Conservation (phyloP, 768 basidiomycete species). For the Phaffia tasmanica region DNA sequence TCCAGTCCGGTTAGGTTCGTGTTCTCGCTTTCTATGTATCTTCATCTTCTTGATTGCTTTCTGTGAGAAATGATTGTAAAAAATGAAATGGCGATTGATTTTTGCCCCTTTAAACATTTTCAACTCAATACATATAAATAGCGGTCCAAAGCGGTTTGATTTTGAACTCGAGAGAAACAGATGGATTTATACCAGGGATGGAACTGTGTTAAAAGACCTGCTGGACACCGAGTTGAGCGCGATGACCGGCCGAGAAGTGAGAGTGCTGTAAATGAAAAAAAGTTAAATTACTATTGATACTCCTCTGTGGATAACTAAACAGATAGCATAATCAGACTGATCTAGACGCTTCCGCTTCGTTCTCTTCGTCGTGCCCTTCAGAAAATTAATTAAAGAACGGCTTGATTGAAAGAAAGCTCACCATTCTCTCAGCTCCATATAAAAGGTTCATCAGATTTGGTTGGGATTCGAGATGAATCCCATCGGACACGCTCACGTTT, state of each 20-base stretch:
- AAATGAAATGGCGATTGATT: not conserved
- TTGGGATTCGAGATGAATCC: no score
- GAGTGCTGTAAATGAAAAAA: not conserved
- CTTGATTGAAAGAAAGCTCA: no score
- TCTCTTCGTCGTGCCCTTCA: no score
- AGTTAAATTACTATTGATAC: no score
- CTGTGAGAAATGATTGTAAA: not conserved
- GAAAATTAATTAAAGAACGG: no score
- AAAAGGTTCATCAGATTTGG: no score
- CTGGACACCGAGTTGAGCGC: constrained; percentile 48
- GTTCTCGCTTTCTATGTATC: not conserved
- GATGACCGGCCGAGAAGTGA: constrained; percentile 36
- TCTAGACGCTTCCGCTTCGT: no score
- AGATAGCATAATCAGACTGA: no score
- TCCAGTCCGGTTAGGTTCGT: constrained; percentile 52
- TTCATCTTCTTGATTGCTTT: not conserved
- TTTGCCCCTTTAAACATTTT: not conserved
- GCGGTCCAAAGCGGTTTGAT: constrained; percentile 88
- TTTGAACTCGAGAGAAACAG: constrained; percentile 48
- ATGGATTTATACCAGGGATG: constrained; percentile 70
- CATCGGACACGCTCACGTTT: no score
- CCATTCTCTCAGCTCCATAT: no score
- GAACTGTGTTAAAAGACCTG: constrained; percentile 9
- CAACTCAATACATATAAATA: constrained; percentile 33
- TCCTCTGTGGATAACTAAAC: no score